phyloP scores from a whole-genome alignment of 2,329 filamentous ascomycete genomes.

The Cladosporium sp. region DNA sequence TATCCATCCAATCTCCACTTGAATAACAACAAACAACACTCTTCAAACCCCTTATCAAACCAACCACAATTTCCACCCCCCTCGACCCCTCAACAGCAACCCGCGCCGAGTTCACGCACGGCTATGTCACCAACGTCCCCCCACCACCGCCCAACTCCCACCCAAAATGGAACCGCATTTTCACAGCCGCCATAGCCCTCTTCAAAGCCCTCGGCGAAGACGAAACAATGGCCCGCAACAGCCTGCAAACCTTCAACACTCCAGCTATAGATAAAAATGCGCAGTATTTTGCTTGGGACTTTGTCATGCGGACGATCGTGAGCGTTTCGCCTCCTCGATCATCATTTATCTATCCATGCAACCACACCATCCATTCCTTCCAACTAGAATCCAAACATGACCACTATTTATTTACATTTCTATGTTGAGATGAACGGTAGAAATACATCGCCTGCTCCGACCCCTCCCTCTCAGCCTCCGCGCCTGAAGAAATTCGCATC shows the following conservation, averaged over 20 bases:
- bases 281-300: slow-evolving; percentile 6
- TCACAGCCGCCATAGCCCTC: neutral
- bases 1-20: neutral
- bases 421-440: too few relatives aligned
- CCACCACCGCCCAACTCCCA: neutral
- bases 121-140: neutral
- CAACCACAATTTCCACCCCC: neutral
- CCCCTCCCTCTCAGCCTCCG: neutral
- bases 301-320: neutral
- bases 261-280: slow-evolving; percentile 9
- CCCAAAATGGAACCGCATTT: neutral
- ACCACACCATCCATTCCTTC: neutral
- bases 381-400: too few relatives aligned
- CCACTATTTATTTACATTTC: too few relatives aligned
- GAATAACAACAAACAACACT: neutral
- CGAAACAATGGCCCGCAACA: slow-evolving; percentile 8
- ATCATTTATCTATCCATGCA: too few relatives aligned
- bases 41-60: neutral
- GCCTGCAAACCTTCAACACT: neutral
- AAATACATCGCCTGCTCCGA: neutral
- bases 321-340: neutral
- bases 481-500: neutral
- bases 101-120: neutral
- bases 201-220: neutral
- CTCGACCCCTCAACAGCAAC: neutral